Conservation (phyloP, 1,284 basidiomycete species). For the Tranzscheliella williamsii region DNA sequence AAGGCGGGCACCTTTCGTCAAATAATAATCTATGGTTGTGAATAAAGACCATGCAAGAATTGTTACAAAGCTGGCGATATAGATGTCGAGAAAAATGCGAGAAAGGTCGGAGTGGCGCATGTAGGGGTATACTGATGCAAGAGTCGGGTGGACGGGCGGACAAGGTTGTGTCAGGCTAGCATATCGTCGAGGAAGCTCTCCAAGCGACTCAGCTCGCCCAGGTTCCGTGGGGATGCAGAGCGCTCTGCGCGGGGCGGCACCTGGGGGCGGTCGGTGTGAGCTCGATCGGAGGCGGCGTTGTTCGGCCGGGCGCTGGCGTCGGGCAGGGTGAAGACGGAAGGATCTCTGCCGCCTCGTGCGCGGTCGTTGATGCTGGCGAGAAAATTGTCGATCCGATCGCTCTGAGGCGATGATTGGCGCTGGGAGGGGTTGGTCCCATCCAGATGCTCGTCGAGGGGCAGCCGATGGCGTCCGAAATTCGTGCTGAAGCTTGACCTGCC, state of each 20-base stretch:
- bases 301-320: background rate
- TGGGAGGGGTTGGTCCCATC: background rate
- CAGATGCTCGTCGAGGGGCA: background rate
- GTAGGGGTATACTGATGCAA: too few species aligned
- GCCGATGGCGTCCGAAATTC: conserved; percentile 13
- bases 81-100: too few species aligned
- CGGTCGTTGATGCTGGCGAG: conserved; percentile 33
- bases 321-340: conserved; percentile 17
- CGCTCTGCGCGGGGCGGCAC: background rate
- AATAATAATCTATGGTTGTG: too few species aligned
- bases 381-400: conserved; percentile 36
- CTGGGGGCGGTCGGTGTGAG: background rate
- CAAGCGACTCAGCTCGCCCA: conserved; percentile 21
- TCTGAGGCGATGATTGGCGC: background rate
- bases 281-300: background rate
- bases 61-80: too few species aligned
- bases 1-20: too few species aligned
- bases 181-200: conserved; percentile 39
- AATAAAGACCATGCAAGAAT: too few species aligned
- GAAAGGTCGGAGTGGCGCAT: too few species aligned
- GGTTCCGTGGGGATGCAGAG: conserved; percentile 5
- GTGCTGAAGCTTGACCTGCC: conserved; percentile 31
- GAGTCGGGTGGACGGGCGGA: too few species aligned
- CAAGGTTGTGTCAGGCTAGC: conserved; percentile 38
- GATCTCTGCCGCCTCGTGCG: conserved; percentile 5